These are phyloP conservation scores for Alternaria tenuissima DNA, from an alignment of 2,329 filamentous ascomycete species.

Conservation along the genomic window DNA sequence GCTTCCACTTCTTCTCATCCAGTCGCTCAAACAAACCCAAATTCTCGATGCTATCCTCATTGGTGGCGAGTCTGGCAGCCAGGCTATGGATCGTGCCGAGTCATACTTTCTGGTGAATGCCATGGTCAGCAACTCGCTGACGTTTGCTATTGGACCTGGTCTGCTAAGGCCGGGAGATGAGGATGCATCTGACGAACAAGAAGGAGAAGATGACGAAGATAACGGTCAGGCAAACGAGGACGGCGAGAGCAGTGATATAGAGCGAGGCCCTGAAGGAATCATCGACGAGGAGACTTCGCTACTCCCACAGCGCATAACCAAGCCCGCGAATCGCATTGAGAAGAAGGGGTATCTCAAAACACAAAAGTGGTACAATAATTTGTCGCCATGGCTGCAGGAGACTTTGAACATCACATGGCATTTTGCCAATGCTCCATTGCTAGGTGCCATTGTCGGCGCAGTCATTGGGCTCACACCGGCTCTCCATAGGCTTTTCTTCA, in stretches of 20 bases:
- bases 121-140: conserved; percentile 69
- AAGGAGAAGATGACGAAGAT: conserved; percentile 5
- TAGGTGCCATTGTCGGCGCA: conserved; percentile 67
- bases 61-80: conserved; percentile 52
- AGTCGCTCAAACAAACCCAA: conserved; percentile 64
- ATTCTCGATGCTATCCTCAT: conserved; percentile 62
- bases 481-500: conserved; percentile 70
- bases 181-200: conserved; percentile 50
- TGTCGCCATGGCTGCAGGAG: conserved; percentile 51
- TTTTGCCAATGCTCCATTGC: conserved; percentile 69
- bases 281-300: conserved; percentile 61
- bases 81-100: conserved; percentile 66
- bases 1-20: conserved; percentile 61
- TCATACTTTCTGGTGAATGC: conserved; percentile 73
- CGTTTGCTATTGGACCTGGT: conserved; percentile 69
- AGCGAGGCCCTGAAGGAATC: conserved; percentile 35
- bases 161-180: conserved; percentile 61
- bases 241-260: conserved; percentile 28
- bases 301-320: conserved; percentile 53
- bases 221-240: conserved; percentile 33
- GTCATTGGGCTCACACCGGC: conserved; percentile 67
- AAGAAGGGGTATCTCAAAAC: conserved; percentile 47
- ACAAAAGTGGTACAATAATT: conserved; percentile 45
- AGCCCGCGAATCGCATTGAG: conserved; percentile 35
- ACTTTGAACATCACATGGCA: conserved; percentile 54